A percentile compares a stretch with the other conserved stretches of the same genome.
Evolutionary conservation across 768 basidiomycete genomes (phyloP).

Genomic region (Rhodotorula kratochvilovae): DNA sequence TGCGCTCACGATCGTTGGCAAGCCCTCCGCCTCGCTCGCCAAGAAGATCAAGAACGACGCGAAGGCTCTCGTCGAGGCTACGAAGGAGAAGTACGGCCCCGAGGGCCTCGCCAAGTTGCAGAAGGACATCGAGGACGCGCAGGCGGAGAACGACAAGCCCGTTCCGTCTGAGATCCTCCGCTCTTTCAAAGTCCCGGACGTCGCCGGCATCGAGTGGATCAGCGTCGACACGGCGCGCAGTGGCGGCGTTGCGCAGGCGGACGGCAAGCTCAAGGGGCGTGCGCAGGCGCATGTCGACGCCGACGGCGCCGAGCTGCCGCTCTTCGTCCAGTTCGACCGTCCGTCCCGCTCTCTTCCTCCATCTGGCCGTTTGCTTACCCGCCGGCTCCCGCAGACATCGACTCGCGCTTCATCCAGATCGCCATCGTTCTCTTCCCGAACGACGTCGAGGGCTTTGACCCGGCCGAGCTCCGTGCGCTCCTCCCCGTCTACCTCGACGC

Average conservation of each 20-base stretch:
- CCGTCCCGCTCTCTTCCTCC: neutral
- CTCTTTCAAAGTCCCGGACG: slow-evolving; percentile 83
- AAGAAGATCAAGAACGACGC: slow-evolving; percentile 75
- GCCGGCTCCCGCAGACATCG: slow-evolving; percentile 32
- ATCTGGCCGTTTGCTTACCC: neutral
- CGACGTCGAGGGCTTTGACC: slow-evolving; percentile 58
- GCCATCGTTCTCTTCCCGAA: slow-evolving; percentile 72
- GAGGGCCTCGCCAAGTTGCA: slow-evolving; percentile 71
- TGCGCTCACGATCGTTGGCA: slow-evolving; percentile 72
- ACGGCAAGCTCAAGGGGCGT: slow-evolving; percentile 41
- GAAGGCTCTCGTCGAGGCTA: slow-evolving; percentile 66
- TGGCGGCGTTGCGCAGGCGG: slow-evolving; percentile 50
- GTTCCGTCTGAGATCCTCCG: slow-evolving; percentile 78
- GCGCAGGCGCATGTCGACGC: slow-evolving; percentile 62
- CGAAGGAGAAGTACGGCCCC: slow-evolving; percentile 66
- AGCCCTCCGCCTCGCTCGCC: slow-evolving; percentile 77
- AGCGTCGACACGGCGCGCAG: slow-evolving; percentile 67
- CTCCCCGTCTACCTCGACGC: slow-evolving; percentile 68
- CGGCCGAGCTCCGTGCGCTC: slow-evolving; percentile 62
- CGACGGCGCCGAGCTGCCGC: slow-evolving; percentile 68
- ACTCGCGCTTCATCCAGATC: slow-evolving; percentile 90
- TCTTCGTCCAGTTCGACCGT: slow-evolving; percentile 86
- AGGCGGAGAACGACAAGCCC: slow-evolving; percentile 73
- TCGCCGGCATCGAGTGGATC: slow-evolving; percentile 88
- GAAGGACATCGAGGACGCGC: slow-evolving; percentile 69